These are phyloP conservation scores for Coleophoma crateriformis DNA, from an alignment of 2,329 filamentous ascomycete genomes.

Conservation along the genomic window DNA sequence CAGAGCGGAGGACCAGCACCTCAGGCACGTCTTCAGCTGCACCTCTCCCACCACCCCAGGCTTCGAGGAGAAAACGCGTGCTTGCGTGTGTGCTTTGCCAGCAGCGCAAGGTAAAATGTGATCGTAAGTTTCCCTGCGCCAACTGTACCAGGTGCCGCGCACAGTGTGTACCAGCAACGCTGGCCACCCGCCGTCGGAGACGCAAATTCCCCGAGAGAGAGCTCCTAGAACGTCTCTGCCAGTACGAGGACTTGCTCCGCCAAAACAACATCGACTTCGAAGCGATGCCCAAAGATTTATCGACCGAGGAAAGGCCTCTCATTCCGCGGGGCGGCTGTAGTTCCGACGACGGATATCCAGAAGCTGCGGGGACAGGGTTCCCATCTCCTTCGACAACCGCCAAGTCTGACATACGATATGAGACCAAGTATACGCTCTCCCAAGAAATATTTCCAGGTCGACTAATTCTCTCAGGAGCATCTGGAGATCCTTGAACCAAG, in stretches of 20 bases:
- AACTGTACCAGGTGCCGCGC: slow-evolving; percentile 60
- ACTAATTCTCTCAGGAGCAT: slow-evolving; percentile 32
- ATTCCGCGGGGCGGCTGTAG: slow-evolving; percentile 11
- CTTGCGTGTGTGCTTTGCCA: slow-evolving; percentile 64
- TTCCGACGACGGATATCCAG: slow-evolving; percentile 21
- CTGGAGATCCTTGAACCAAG: slow-evolving; percentile 39
- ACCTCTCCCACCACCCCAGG: background rate
- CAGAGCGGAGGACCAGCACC: no score
- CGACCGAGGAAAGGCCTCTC: slow-evolving; percentile 12
- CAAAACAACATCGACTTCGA: slow-evolving; percentile 22
- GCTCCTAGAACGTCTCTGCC: slow-evolving; percentile 20
- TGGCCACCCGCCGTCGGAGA: slow-evolving; percentile 57
- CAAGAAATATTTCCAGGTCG: slow-evolving; percentile 7
- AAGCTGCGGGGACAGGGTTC: slow-evolving; percentile 11
- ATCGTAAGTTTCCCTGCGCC: slow-evolving; percentile 65
- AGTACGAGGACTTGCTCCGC: slow-evolving; percentile 23
- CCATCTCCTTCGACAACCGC: slow-evolving; percentile 16
- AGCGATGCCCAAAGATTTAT: slow-evolving; percentile 18
- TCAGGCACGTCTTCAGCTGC: no score
- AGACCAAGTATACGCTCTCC: slow-evolving; percentile 24
- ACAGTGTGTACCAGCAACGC: slow-evolving; percentile 54
- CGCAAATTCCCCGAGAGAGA: slow-evolving; percentile 24
- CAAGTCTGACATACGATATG: slow-evolving; percentile 22
- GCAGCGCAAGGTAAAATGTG: slow-evolving; percentile 70
- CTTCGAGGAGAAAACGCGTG: slow-evolving; percentile 11